Evolutionary conservation across 2,329 filamentous ascomycete species (phyloP), one percentile per base, ranked within the genome.

Genomic region (Neonectria coccinea): DNA sequence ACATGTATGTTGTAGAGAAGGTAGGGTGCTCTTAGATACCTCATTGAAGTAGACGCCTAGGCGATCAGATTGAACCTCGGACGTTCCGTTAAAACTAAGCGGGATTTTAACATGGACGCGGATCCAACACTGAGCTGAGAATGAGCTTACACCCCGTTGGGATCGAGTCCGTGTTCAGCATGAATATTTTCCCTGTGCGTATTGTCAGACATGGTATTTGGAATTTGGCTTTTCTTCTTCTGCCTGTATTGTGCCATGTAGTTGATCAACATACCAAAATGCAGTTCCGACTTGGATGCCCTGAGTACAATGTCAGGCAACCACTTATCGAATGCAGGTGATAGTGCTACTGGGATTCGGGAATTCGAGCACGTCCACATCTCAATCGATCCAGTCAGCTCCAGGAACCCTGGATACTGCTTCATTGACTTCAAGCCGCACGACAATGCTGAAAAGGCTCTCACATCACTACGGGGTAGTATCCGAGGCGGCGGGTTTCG

Each of bases 251-350:
- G 27, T 29, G 27, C 27, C 27, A 29, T 29, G 27, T 9, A 29
- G 27, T 29, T 29, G 27, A 29, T 29, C 27, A 29, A 29, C 27
- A 29, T 29, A 91, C 91, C 96, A 99, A 90, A 99, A 99, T 85
- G 96, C 96, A 88, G 96, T 95, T 95, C 96, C 96, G 77, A 98
- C 97, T 93, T 99, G 96, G 92, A 98, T 99, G 90, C 96, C 96
- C 95, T 97, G 27, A 9, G 27, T 29, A 29, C 27, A 29, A 29
- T 29, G 27, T 29, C 27, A 29, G 27, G 27, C 27, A 29, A 5
- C 6, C 27, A 29, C 27, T 29, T 29, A 29, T 29, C 4, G 1
- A 29, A 29, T 29, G 27, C 27, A 29, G 27, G 27, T 29, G 27
- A 29, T 4, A 29, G 27, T 29, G 27, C 27, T 29, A 29, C 27